Percentiles rank a stretch among this genome's conserved stretches.
phyloP scores from a whole-genome alignment of 2,329 filamentous ascomycete genomes.

The Penicillium sp. region DNA sequence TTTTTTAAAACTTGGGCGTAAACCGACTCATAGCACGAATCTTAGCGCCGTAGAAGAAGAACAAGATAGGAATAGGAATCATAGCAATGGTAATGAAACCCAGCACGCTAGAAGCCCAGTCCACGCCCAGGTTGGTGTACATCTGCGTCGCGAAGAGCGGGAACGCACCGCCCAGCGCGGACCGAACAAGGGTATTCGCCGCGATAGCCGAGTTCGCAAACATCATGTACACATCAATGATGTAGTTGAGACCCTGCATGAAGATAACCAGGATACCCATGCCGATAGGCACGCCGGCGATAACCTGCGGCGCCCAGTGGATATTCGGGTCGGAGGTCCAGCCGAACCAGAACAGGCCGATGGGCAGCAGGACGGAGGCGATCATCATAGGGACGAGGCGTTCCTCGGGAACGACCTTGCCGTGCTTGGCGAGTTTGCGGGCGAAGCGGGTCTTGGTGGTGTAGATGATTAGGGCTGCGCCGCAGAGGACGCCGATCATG shows the following conservation, averaged over 20 bases:
- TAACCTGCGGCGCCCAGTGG: constrained; percentile 50
- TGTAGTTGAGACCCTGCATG: constrained; percentile 48
- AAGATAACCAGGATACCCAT: constrained; percentile 48
- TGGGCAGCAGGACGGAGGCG: constrained; percentile 46
- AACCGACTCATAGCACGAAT: constrained; percentile 40
- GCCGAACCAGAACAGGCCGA: constrained; percentile 54
- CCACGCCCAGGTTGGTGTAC: constrained; percentile 41
- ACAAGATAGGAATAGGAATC: constrained; percentile 52
- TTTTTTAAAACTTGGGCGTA: constrained; percentile 28
- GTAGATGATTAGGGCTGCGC: constrained; percentile 41
- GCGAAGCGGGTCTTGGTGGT: constrained; percentile 46
- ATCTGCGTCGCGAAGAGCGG: constrained; percentile 39
- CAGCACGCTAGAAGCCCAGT: constrained; percentile 45
- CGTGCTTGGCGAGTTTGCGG: constrained; percentile 34
- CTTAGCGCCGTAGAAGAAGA: constrained; percentile 51
- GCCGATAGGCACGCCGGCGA: constrained; percentile 49
- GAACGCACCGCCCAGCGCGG: constrained; percentile 38
- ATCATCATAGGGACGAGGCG: constrained; percentile 52
- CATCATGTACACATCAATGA: constrained; percentile 46
- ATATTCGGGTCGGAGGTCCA: constrained; percentile 50
- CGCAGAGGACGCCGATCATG: constrained; percentile 37
- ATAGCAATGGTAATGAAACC: constrained; percentile 43
- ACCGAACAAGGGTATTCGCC: constrained; percentile 41
- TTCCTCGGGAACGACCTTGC: constrained; percentile 44
- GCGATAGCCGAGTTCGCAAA: constrained; percentile 45